A percentile compares a stretch with the other conserved stretches of the same genome.
These are phyloP conservation scores for Austroboletus niveus DNA, from an alignment of 1,284 basidiomycete species.

Conservation along the genomic window DNA sequence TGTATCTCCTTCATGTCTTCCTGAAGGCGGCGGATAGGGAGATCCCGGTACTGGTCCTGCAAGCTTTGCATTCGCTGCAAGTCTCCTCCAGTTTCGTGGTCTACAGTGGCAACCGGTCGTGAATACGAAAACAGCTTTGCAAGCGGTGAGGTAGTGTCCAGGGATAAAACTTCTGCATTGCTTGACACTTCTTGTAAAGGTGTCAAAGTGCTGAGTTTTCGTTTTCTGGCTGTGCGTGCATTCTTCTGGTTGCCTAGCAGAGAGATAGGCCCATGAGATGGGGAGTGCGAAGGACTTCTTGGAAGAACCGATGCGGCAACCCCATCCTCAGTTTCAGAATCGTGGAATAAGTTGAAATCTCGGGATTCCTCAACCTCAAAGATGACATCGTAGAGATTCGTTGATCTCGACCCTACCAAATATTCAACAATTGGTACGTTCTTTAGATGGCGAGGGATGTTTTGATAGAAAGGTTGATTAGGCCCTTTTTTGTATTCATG, in stretches of 20 bases:
- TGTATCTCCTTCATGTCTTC: conserved; percentile 81
- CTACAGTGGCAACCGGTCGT: conserved; percentile 14
- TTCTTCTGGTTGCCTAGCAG: conserved; percentile 12
- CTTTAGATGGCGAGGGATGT: conserved; percentile 67
- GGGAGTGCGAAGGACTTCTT: conserved; percentile 12
- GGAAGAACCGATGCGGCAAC: conserved; percentile 10
- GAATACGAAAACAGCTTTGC: conserved; percentile 26
- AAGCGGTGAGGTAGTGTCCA: conserved; percentile 32
- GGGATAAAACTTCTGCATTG: conserved; percentile 28
- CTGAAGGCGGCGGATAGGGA: conserved; percentile 63
- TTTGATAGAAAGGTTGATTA: conserved; percentile 57
- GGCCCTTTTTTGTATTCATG: conserved; percentile 50
- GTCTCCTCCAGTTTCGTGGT: conserved; percentile 37
- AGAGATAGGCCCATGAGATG: conserved; percentile 1
- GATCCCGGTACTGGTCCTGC: conserved; percentile 57
- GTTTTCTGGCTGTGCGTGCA: conserved; percentile 14
- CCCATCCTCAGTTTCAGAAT: conserved; percentile 40
- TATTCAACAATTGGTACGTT: conserved; percentile 71
- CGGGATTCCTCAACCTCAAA: conserved; percentile 65
- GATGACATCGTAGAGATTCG: conserved; percentile 70
- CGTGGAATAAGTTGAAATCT: conserved; percentile 51
- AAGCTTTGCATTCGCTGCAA: conserved; percentile 57
- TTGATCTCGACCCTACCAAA: conserved; percentile 61
- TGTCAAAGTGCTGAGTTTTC: conserved; percentile 29
- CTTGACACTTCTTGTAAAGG: conserved; percentile 30